Percentiles rank a stretch among this genome's conserved stretches.
Evolutionary conservation across 805 yeast species (phyloP).

Genomic region (Candida orba): DNA sequence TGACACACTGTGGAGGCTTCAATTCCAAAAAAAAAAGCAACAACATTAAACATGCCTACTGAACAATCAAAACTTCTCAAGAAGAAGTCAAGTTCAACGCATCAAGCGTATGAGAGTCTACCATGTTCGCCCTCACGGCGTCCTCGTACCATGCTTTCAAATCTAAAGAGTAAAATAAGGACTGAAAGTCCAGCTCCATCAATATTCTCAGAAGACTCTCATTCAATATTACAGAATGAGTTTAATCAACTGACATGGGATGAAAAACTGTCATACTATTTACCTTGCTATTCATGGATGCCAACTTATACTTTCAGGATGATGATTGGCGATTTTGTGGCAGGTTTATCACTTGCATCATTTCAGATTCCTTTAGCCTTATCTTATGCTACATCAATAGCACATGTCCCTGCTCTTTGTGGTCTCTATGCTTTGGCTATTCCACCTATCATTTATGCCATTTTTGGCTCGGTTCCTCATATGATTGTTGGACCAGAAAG

Average conservation of each 20-base stretch:
- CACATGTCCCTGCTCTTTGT: conserved; percentile 74
- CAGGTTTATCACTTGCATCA: conserved; percentile 83
- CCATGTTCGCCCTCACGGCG: conserved; percentile 10
- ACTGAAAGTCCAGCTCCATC: conserved; percentile 9
- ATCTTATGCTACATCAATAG: conserved; percentile 71
- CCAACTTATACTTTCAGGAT: conserved; percentile 35
- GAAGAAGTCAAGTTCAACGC: conserved; percentile 1
- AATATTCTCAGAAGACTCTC: conserved; percentile 9
- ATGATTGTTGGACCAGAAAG: conserved; percentile 93
- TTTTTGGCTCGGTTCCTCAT: conserved; percentile 81
- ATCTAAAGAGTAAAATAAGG: conserved; percentile 4
- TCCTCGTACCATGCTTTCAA: conserved; percentile 17
- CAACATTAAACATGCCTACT: background rate
- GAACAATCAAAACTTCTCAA: conserved; percentile 11
- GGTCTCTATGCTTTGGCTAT: conserved; percentile 73
- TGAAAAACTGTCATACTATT: conserved; percentile 46
- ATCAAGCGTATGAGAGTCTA: conserved; percentile 10
- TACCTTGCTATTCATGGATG: conserved; percentile 67
- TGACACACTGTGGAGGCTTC: too few relatives aligned
- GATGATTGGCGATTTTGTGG: conserved; percentile 58
- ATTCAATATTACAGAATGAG: background rate
- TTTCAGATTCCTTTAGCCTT: conserved; percentile 83
- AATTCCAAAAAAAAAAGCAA: too few relatives aligned
- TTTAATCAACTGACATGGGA: conserved; percentile 9
- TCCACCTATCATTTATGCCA: conserved; percentile 70